These are phyloP conservation scores for Papiliotrema fonsecae DNA, from an alignment of 1,284 basidiomycete genomes.

Conservation along the genomic window DNA sequence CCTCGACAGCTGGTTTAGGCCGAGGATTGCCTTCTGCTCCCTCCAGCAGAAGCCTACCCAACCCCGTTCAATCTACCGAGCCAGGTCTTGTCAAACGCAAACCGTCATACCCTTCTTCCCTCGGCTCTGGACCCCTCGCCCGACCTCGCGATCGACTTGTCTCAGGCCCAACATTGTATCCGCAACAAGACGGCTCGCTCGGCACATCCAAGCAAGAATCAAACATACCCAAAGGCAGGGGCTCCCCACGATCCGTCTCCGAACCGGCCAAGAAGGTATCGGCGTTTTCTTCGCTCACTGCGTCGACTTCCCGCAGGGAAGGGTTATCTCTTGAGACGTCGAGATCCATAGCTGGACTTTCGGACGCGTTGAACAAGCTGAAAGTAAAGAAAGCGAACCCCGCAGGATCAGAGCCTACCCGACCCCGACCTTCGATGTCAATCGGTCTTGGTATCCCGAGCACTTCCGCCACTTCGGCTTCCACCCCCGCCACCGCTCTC, in stretches of 20 bases:
- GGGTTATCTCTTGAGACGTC: constrained; percentile 33
- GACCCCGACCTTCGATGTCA: background rate
- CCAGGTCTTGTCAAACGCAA: constrained; percentile 12
- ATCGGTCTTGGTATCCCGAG: background rate
- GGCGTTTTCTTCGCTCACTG: constrained; percentile 8
- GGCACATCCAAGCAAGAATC: constrained; percentile 1
- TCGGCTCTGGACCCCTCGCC: constrained; percentile 34
- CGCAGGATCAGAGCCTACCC: background rate
- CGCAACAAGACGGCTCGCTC: constrained; percentile 8
- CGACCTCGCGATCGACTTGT: constrained; percentile 34
- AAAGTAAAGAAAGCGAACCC: constrained; percentile 21
- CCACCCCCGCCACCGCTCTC: background rate
- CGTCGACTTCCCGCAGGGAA: constrained; percentile 24
- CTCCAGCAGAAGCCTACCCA: background rate
- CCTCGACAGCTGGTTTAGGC: background rate
- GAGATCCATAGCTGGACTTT: constrained; percentile 34
- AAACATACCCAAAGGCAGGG: background rate
- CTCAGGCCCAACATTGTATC: constrained; percentile 32
- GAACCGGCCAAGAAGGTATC: constrained; percentile 10
- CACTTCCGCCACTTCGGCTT: background rate
- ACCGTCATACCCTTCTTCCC: constrained; percentile 40
- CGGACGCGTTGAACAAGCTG: constrained; percentile 39
- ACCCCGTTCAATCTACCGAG: background rate
- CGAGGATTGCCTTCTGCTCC: constrained; percentile 1
- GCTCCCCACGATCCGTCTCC: constrained; percentile 24